Evolutionary conservation across 2,329 filamentous ascomycete genomes (phyloP), one percentile per base, ranked within the genome.

Genomic region (Corynespora cassiicola): DNA sequence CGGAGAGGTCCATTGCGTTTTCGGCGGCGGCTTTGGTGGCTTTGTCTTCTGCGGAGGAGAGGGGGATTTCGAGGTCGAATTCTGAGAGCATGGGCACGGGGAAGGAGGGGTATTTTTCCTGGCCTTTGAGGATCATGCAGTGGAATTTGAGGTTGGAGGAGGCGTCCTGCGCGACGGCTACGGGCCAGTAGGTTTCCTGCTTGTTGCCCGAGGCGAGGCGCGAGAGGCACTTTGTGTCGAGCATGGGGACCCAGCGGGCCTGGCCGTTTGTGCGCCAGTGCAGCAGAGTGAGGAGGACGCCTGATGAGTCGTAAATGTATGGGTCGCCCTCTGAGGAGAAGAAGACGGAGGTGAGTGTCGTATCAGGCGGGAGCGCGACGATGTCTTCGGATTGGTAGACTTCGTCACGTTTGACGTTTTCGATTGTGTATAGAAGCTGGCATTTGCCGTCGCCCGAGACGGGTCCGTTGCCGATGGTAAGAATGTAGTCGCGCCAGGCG

Each of bases 111-210:
- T 96, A 89, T 61, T 86, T 82, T 63, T 99, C 94, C 22, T 87
- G 88, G 47, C 94, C 94, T 72, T 99, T 99, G 62, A 99, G 84
- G 57, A 99, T 97, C 71, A 99, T 96, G 73, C 95, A 99, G 76
- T 97, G 92, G 70, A 99, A 99, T 61, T 87, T 92, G 58, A 87
- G 80, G 60, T 91, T 84, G 5, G 90, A 89, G 2, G 96, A 88
- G 1, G 90, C 91, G 60, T 87, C 80, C 56, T 91, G 84, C 2
- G 92, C 90, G 1, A 97, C 91, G 1, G 94, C 94, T 20, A 99
- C 89, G 1, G 94, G 94, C 81, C 91, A 99, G 74, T 99, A 99
- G 0, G 78, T 82, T 70, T 99, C 94, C 50, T 87, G 81, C 68
- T 96, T 96, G 41, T 86, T 85, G 17, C 94, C 94, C 3, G 83